Evolutionary conservation across 1,284 basidiomycete species (phyloP), one percentile per base, ranked within the genome.

Genomic region (Gymnopus androsaceus): DNA sequence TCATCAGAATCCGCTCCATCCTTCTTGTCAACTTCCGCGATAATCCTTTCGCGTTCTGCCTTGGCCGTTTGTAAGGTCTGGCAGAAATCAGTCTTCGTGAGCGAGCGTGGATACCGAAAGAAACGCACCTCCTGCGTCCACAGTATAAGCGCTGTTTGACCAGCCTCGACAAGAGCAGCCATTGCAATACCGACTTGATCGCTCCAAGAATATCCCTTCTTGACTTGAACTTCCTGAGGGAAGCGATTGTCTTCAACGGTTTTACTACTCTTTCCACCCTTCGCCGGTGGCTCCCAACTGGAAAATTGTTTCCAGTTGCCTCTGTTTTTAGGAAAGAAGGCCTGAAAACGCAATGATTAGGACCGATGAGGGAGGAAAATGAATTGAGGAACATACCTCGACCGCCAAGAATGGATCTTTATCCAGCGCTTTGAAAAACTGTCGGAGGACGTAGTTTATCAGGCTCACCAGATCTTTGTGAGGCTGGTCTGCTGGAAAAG

Each of bases 161-260:
- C 84, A 15, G 80, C 79, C 46, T 94, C 88, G 4, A 88, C 73
- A 15, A 98, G 78, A 47, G 84, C 80, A 38, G 84, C 85, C 59
- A 97, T 82, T 4, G 86, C 87, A 60, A 96, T 92, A 6, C 90
- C 94, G 53, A 98, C 78, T 70, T 96, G 87, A 67, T 96, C 88
- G 63, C 87, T 93, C 85, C 88, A 90, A n/a, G 88, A 85, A 69
- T 89, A 90, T 11, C 92, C 93, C 63, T 92, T 90, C 76, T 92
- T 90, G 59, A 96, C 86, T 62, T 85, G 79, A 34, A 97, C 81
- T 55, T 96, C 94, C 17, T 69, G 81, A 40, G 82, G 79, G 65
- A 79, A 78, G 31, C 74, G 71, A 53, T 71, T 69, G 59, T 82
- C 78, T 59, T 81, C 77, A 57, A 71, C 70, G 40, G 66, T 64